Conservation (phyloP, 1,139 yeast species). For the Blastobotrys arbuscula region DNA sequence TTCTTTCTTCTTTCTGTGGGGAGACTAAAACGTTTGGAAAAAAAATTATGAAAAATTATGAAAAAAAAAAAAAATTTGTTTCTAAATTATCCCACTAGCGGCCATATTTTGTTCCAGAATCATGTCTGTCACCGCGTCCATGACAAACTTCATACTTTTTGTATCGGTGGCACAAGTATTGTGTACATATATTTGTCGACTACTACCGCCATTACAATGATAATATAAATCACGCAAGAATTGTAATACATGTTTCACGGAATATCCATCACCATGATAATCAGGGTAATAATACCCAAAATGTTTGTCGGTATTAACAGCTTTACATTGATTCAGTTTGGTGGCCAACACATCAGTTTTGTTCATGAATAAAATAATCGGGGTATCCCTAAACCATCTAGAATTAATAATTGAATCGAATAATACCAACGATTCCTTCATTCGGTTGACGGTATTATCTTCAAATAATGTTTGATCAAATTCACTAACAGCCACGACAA, state of each 20-base stretch:
- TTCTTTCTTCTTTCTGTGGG: background rate
- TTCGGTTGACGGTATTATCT: conserved; percentile 81
- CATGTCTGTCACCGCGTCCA: conserved; percentile 90
- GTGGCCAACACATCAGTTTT: conserved; percentile 76
- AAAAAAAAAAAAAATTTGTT: background rate
- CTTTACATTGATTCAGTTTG: conserved; percentile 43
- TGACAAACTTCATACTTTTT: conserved; percentile 76
- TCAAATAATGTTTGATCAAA: conserved; percentile 90
- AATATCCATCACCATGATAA: conserved; percentile 21
- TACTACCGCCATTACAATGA: conserved; percentile 50
- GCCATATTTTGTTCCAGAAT: conserved; percentile 77
- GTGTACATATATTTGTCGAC: conserved; percentile 70
- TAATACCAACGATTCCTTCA: conserved; percentile 82
- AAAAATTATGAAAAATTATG: background rate
- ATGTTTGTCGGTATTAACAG: conserved; percentile 32
- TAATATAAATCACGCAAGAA: conserved; percentile 26
- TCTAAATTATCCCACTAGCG: conserved; percentile 70
- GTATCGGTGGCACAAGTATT: conserved; percentile 96
- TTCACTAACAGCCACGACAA: conserved; percentile 89
- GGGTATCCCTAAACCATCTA: conserved; percentile 77
- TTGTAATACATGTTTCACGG: conserved; percentile 22
- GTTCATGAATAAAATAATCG: conserved; percentile 82
- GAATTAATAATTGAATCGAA: conserved; percentile 85
- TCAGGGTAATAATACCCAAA: conserved; percentile 27
- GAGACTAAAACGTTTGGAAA: background rate